Conservation (phyloP, 1,284 basidiomycete genomes). For the Cutaneotrichosporon cutaneum region DNA sequence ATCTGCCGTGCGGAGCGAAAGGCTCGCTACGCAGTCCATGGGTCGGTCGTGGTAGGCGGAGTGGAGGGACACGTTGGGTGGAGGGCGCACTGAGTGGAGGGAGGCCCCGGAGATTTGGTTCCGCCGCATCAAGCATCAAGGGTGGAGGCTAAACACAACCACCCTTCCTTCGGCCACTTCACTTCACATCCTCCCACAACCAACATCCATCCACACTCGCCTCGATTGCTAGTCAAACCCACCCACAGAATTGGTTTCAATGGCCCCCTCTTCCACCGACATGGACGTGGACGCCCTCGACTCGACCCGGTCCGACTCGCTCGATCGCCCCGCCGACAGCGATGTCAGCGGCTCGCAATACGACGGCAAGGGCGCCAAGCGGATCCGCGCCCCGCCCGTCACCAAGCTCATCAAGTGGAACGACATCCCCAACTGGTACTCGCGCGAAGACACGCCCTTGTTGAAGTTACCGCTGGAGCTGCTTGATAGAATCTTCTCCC, state of each 20-base stretch:
- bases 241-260: background rate
- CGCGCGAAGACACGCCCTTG: slow-evolving; percentile 23
- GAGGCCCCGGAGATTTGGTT: too few species aligned
- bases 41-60: too few species aligned
- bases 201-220: background rate
- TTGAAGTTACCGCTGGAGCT: slow-evolving; percentile 21
- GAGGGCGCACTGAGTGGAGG: too few species aligned
- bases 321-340: background rate
- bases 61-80: background rate
- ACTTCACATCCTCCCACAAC: too few species aligned
- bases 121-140: background rate
- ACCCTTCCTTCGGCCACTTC: too few species aligned
- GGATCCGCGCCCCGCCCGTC: background rate
- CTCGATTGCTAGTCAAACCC: background rate
- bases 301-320: background rate
- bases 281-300: background rate
- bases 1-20: background rate
- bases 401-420: slow-evolving; percentile 22
- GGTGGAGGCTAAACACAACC: background rate
- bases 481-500: slow-evolving; percentile 8
- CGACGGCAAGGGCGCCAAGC: background rate
- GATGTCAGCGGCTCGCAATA: background rate
- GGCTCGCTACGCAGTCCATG: background rate
- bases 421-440: slow-evolving; percentile 35
- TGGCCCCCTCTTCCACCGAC: background rate